A percentile compares a stretch with the other conserved stretches of the same genome.
Conservation (phyloP, 2,329 filamentous ascomycete genomes). For the Endothia cerciana region DNA sequence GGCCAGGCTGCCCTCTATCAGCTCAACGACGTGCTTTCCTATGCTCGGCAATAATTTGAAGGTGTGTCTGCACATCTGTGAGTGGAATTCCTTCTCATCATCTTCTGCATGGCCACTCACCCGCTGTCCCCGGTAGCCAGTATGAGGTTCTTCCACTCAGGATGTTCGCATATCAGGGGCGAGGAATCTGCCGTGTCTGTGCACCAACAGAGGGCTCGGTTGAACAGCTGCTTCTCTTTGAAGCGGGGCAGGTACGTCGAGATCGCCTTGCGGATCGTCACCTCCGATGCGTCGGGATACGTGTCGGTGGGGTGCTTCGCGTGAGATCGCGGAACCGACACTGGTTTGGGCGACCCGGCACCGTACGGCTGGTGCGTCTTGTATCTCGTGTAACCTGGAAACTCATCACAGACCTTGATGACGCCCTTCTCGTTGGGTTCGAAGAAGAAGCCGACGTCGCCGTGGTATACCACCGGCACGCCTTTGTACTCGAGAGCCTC, state of each 20-base stretch:
- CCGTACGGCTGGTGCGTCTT: conserved; percentile 41
- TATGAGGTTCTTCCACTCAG: conserved; percentile 48
- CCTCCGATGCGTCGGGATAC: conserved; percentile 41
- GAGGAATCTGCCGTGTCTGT: conserved; percentile 41
- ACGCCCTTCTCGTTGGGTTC: conserved; percentile 47
- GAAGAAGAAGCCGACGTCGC: conserved; percentile 54
- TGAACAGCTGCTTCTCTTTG: conserved; percentile 37
- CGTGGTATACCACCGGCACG: conserved; percentile 49
- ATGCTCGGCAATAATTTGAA: conserved; percentile 52
- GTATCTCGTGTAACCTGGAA: conserved; percentile 44
- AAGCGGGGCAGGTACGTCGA: conserved; percentile 39
- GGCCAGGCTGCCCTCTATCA: conserved; percentile 45
- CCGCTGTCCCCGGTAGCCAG: conserved; percentile 52
- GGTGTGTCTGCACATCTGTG: conserved; percentile 40
- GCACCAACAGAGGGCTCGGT: conserved; percentile 41
- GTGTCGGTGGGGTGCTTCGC: conserved; percentile 43
- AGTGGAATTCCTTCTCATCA: conserved; percentile 3
- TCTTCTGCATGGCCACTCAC: conserved; percentile 36
- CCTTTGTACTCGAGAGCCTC: conserved; percentile 47
- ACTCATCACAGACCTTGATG: conserved; percentile 45
- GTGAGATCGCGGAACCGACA: conserved; percentile 43
- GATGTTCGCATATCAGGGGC: conserved; percentile 42
- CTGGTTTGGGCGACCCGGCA: conserved; percentile 33
- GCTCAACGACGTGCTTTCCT: conserved; percentile 50
- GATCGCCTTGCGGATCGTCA: conserved; percentile 37